Evolutionary conservation across 1,284 basidiomycete species (phyloP).

Genomic region (Ceratobasidium sp.): DNA sequence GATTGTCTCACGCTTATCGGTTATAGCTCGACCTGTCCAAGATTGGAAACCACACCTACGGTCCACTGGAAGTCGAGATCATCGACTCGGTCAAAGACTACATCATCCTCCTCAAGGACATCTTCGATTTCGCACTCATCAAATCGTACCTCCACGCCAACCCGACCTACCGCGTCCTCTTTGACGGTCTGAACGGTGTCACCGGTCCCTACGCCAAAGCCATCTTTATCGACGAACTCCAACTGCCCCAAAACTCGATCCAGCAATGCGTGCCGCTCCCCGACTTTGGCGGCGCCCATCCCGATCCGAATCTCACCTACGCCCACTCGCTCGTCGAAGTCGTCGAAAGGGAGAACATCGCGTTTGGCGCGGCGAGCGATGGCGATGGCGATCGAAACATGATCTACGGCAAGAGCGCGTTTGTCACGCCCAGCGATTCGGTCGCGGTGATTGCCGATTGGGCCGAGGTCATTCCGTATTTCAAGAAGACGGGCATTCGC

Average conservation of each 20-base stretch:
- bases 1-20: slow-evolving; percentile 3
- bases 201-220: slow-evolving; percentile 95
- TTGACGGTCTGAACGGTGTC: slow-evolving; percentile 96
- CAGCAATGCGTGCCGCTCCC: slow-evolving; percentile 93
- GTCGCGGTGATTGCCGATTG: slow-evolving; percentile 99
- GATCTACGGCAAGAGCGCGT: slow-evolving; percentile 98
- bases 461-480: slow-evolving; percentile 95
- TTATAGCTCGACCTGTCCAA: slow-evolving; percentile 82
- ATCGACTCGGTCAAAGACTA: slow-evolving; percentile 97
- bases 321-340: slow-evolving; percentile 93
- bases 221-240: slow-evolving; percentile 86
- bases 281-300: slow-evolving; percentile 97
- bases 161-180: slow-evolving; percentile 82
- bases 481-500: slow-evolving; percentile 90
- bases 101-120: slow-evolving; percentile 79
- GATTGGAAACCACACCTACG: slow-evolving; percentile 80
- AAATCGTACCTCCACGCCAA: slow-evolving; percentile 84
- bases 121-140: slow-evolving; percentile 96
- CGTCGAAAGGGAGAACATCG: slow-evolving; percentile 86
- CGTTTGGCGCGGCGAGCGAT: slow-evolving; percentile 96
- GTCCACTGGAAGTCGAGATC: slow-evolving; percentile 85
- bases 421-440: slow-evolving; percentile 96
- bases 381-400: slow-evolving; percentile 99
- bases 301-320: slow-evolving; percentile 98
- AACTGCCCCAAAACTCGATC: slow-evolving; percentile 78